Conservation (phyloP, 352 stramenopile species). For the Phytophthora pluvialis region DNA sequence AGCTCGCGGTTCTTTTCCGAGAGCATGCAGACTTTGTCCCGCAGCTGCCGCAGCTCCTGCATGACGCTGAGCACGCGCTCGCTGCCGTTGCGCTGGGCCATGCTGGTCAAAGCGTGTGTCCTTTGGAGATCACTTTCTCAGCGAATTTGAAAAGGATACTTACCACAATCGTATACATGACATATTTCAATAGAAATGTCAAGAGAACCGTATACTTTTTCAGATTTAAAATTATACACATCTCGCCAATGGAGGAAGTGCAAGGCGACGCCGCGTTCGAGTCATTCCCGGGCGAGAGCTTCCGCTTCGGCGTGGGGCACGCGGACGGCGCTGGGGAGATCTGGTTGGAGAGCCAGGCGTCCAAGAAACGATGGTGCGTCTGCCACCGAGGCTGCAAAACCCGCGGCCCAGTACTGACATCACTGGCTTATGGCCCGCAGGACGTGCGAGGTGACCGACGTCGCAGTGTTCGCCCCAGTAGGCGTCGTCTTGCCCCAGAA, state of each 20-base stretch:
- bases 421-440: slow-evolving; percentile 3
- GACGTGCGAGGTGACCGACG: slow-evolving; percentile 25
- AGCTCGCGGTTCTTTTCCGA: slow-evolving; percentile 68
- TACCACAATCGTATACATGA: slow-evolving; percentile 1
- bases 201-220: no score
- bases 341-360: slow-evolving; percentile 27
- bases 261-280: slow-evolving; percentile 22
- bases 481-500: slow-evolving; percentile 26
- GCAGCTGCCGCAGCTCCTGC: slow-evolving; percentile 66
- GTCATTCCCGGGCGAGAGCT: slow-evolving; percentile 30
- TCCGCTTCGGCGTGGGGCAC: slow-evolving; percentile 27
- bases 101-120: slow-evolving; percentile 25
- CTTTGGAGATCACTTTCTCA: slow-evolving; percentile 28
- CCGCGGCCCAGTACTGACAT: neutral
- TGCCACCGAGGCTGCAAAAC: neutral
- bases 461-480: slow-evolving; percentile 17
- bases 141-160: slow-evolving; percentile 6
- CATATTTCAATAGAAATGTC: no score
- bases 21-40: slow-evolving; percentile 46
- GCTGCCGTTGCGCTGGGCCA: slow-evolving; percentile 44
- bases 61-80: slow-evolving; percentile 66
- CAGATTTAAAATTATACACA: neutral
- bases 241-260: slow-evolving; percentile 32
- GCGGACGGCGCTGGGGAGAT: slow-evolving; percentile 7
- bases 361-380: slow-evolving; percentile 32